Percentiles rank a stretch among this genome's conserved stretches.
phyloP scores from a whole-genome alignment of 1,284 basidiomycete species.

The Apiotrichum gamsii region DNA sequence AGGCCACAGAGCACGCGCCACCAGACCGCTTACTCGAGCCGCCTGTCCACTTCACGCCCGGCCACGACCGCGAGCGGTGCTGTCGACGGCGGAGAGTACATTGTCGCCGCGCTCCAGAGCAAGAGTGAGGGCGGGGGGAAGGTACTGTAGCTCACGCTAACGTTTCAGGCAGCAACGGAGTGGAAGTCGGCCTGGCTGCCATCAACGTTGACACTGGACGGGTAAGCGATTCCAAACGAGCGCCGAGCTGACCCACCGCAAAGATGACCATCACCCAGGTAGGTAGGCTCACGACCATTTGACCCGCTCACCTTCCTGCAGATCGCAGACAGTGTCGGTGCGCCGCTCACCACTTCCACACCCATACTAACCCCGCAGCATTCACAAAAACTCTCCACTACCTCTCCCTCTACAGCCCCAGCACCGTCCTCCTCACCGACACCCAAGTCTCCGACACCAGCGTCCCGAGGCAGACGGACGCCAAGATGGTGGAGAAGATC shows the following conservation, averaged over 20 bases:
- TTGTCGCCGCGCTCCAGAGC: conserved; percentile 26
- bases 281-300: conserved; percentile 1
- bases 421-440: conserved; percentile 68
- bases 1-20: too few relatives aligned
- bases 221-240: conserved; percentile 54
- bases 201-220: conserved; percentile 72
- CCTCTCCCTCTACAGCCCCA: conserved; percentile 67
- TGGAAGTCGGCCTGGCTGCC: conserved; percentile 78
- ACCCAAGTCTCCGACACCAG: conserved; percentile 45
- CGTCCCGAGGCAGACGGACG: not conserved
- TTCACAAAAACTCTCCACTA: conserved; percentile 84
- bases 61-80: not conserved
- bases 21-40: too few relatives aligned
- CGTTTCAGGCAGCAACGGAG: conserved; percentile 32
- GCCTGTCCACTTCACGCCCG: not conserved
- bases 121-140: conserved; percentile 10
- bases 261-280: conserved; percentile 21
- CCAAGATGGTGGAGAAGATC: conserved; percentile 62
- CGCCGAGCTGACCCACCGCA: too few relatives aligned
- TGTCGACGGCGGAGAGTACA: conserved; percentile 17
- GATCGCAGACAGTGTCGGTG: too few relatives aligned
- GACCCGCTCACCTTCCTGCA: too few relatives aligned
- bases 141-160: not conserved
- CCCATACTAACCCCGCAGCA: conserved; percentile 33
- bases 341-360: not conserved